Conservation (phyloP, 163 green algal genomes). For the Scenedesmus sp. region DNA sequence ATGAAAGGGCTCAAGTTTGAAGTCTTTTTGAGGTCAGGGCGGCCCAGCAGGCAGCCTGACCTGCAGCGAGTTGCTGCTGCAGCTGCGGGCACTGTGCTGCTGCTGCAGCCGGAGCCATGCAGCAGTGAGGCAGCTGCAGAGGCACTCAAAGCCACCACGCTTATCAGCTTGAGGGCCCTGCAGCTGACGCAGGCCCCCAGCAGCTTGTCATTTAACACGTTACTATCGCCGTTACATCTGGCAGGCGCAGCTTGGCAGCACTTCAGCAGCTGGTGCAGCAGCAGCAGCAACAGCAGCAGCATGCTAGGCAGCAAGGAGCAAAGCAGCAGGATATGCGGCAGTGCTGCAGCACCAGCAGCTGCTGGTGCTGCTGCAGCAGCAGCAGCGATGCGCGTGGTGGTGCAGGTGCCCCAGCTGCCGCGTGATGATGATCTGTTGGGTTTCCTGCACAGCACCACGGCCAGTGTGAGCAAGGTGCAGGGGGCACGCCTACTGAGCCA, state of each 20-base stretch:
- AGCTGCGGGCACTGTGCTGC: slow-evolving; percentile 29
- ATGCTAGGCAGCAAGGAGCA: not conserved
- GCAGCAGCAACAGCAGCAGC: not conserved
- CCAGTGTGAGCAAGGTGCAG: slow-evolving; percentile 31
- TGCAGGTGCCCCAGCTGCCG: slow-evolving; percentile 22
- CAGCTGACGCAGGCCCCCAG: slow-evolving; percentile 10
- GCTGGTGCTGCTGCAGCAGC: not conserved
- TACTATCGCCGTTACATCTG: not conserved
- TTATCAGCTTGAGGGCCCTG: slow-evolving; percentile 41
- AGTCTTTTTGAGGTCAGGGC: slow-evolving; percentile 12
- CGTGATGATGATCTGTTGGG: slow-evolving; percentile 21
- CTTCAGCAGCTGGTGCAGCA: not conserved
- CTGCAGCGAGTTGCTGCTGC: slow-evolving; percentile 32
- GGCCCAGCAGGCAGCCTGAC: slow-evolving; percentile 27
- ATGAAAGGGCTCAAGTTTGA: slow-evolving; percentile 22
- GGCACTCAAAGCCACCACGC: slow-evolving; percentile 34
- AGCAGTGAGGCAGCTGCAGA: slow-evolving; percentile 46
- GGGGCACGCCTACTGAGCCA: slow-evolving; percentile 31
- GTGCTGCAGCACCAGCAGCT: not conserved
- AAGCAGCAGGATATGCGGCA: not conserved
- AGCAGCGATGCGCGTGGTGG: slow-evolving; percentile 33
- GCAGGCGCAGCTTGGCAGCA: not conserved
- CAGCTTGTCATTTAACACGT: slow-evolving; percentile 8
- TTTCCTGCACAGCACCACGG: slow-evolving; percentile 38
- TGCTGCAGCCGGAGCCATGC: slow-evolving; percentile 41